Percentiles rank a stretch among this genome's conserved stretches.
phyloP scores from a whole-genome alignment of 371 early-diverging fungal genomes.

The Batrachochytrium dendrobatidis region DNA sequence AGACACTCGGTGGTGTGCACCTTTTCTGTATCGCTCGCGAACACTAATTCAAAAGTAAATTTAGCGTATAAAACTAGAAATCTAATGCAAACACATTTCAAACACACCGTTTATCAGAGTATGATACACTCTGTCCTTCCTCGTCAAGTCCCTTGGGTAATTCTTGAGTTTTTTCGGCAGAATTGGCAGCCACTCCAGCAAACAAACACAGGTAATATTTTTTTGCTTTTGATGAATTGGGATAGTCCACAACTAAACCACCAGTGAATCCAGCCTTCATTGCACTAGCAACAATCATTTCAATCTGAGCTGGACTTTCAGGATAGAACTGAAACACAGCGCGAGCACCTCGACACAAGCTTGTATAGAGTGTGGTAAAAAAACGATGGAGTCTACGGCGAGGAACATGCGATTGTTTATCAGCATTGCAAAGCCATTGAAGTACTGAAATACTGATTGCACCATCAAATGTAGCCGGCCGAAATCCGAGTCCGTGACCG shows the following conservation, averaged over 20 bases:
- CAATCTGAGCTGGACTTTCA: conserved; percentile 68
- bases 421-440: conserved; percentile 99
- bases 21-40: conserved; percentile 38
- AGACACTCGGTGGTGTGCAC: conserved; percentile 33
- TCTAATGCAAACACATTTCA: neutral
- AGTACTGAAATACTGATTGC: conserved; percentile 95
- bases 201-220: conserved; percentile 95
- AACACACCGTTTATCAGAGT: conserved; percentile 23
- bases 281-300: conserved; percentile 57
- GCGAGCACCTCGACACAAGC: conserved; percentile 80
- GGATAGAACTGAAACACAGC: conserved; percentile 99
- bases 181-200: conserved; percentile 65
- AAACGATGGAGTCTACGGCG: conserved; percentile 79
- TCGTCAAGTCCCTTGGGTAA: conserved; percentile 73
- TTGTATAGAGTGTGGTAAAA: conserved; percentile 87
- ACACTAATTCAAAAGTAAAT: conserved; percentile 11
- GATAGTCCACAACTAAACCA: conserved; percentile 95
- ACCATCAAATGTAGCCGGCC: conserved; percentile 97
- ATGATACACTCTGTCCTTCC: conserved; percentile 30
- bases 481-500: conserved; percentile 90
- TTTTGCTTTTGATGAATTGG: conserved; percentile 92
- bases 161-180: conserved; percentile 36
- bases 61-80: neutral
- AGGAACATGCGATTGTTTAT: conserved; percentile 76
- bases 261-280: conserved; percentile 93